phyloP scores from a whole-genome alignment of 176 grass and related monocot species.

The Oryza rufipogon region DNA sequence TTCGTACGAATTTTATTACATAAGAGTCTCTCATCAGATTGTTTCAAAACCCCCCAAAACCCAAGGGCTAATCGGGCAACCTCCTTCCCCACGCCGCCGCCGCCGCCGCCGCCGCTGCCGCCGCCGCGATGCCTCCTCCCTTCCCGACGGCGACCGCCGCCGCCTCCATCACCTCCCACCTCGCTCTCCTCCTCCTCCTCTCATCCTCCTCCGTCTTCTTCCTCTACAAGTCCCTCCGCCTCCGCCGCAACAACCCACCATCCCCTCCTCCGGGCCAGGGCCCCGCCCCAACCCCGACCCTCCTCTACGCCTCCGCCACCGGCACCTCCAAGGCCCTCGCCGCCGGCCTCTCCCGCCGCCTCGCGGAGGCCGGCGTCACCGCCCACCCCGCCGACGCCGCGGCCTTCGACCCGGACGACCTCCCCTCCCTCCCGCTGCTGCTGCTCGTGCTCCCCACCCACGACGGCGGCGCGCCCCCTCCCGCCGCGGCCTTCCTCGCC shows the following conservation, averaged over 20 bases:
- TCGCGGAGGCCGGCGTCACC: constrained; percentile 38
- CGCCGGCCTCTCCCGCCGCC: constrained; percentile 40
- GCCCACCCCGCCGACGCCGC: constrained; percentile 54
- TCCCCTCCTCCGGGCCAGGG: background rate
- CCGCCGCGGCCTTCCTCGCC: constrained; percentile 56
- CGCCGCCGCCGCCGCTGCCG: background rate
- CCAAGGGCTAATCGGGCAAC: constrained; percentile 26
- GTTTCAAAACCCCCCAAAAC: constrained; percentile 36
- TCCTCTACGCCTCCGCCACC: constrained; percentile 71
- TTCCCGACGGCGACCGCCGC: constrained; percentile 22
- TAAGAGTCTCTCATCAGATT: no score
- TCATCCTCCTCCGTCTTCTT: constrained; percentile 74
- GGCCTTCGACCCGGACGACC: constrained; percentile 71
- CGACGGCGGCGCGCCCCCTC: constrained; percentile 67
- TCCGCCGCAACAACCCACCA: constrained; percentile 32
- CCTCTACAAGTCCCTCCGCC: constrained; percentile 69
- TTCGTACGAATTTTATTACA: background rate
- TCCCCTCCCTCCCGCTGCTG: constrained; percentile 54
- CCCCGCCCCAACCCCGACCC: constrained; percentile 39
- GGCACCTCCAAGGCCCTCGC: constrained; percentile 77
- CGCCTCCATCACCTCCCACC: constrained; percentile 45
- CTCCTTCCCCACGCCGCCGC: background rate
- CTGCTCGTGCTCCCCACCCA: constrained; percentile 74
- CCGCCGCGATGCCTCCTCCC: constrained; percentile 33
- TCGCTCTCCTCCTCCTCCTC: constrained; percentile 70